These are phyloP conservation scores for Geum urbanum DNA, from an alignment of 306 rosid species.

Conservation along the genomic window DNA sequence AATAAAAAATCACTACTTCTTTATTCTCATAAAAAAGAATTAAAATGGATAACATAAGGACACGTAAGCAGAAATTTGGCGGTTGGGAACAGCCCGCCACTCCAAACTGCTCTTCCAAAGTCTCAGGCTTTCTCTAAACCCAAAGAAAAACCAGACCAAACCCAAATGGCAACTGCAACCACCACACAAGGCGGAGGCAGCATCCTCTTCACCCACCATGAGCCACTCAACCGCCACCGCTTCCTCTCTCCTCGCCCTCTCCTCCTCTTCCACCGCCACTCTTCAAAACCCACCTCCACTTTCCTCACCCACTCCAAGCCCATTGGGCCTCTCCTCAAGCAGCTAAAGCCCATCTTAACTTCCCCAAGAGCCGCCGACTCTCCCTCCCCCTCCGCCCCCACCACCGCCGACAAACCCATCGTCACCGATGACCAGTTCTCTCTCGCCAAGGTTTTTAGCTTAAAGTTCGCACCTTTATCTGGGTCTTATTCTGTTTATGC, in stretches of 20 bases:
- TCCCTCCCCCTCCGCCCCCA: constrained; percentile 41
- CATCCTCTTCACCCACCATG: constrained; percentile 13
- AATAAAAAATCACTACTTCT: neutral
- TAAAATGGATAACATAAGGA: constrained; percentile 24
- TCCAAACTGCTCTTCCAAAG: neutral
- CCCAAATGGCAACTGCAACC: constrained; percentile 19
- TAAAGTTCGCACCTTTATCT: neutral
- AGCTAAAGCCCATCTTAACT: neutral
- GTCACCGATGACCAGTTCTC: constrained; percentile 65
- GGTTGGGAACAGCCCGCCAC: constrained; percentile 26
- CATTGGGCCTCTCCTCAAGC: constrained; percentile 10
- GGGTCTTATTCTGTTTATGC: neutral
- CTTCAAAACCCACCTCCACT: constrained; percentile 11
- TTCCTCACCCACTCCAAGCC: constrained; percentile 24
- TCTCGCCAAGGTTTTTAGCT: constrained; percentile 49
- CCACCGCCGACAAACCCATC: constrained; percentile 34
- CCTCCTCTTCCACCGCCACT: constrained; percentile 1
- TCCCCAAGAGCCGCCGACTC: constrained; percentile 60
- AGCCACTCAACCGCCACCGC: constrained; percentile 21
- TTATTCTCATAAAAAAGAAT: neutral
- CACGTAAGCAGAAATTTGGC: constrained; percentile 41
- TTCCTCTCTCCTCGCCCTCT: constrained; percentile 19
- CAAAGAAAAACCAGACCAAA: neutral
- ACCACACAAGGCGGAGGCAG: constrained; percentile 18
- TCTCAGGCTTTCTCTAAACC: neutral